Evolutionary conservation across 2,329 filamentous ascomycete species (phyloP).

Genomic region (Diplodia seriata): DNA sequence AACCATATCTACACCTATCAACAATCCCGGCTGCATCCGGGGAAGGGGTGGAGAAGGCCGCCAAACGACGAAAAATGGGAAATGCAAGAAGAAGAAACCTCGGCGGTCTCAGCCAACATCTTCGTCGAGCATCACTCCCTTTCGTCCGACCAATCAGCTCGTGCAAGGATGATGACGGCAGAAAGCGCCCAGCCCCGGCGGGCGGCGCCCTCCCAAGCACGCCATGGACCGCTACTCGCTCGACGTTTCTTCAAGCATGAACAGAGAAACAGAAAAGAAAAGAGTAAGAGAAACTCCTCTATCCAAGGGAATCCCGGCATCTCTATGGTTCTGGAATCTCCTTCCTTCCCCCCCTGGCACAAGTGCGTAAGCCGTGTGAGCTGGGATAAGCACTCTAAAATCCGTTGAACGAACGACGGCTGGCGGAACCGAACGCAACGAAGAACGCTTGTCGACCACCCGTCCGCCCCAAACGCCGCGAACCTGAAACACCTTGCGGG

Average conservation of each 20-base stretch:
- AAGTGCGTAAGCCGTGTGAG: constrained; percentile 14
- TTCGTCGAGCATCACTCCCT: not conserved
- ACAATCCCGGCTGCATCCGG: not conserved
- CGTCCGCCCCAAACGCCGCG: constrained; percentile 9
- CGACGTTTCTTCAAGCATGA: not conserved
- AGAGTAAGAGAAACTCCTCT: not conserved
- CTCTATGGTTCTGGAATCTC: constrained; percentile 15
- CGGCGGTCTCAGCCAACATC: constrained; percentile 15
- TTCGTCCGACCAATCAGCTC: constrained; percentile 11
- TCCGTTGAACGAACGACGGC: not conserved
- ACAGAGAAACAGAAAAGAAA: not conserved
- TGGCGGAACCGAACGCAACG: not conserved
- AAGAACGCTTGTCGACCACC: constrained; percentile 15
- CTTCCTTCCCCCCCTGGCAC: constrained; percentile 8
- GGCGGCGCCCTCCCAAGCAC: not conserved
- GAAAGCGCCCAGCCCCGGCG: not conserved
- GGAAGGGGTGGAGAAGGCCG: not conserved
- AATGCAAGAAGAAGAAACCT: not conserved
- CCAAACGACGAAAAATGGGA: not conserved
- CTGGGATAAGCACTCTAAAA: constrained; percentile 5
- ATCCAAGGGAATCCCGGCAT: not conserved
- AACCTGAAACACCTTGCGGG: constrained; percentile 27
- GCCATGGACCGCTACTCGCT: constrained; percentile 11
- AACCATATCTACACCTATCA: constrained; percentile 8
- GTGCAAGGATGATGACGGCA: constrained; percentile 9